Percentiles rank a stretch among this genome's conserved stretches.
These are phyloP conservation scores for Yarrowia divulgata DNA, from an alignment of 805 yeast species.

Conservation along the genomic window DNA sequence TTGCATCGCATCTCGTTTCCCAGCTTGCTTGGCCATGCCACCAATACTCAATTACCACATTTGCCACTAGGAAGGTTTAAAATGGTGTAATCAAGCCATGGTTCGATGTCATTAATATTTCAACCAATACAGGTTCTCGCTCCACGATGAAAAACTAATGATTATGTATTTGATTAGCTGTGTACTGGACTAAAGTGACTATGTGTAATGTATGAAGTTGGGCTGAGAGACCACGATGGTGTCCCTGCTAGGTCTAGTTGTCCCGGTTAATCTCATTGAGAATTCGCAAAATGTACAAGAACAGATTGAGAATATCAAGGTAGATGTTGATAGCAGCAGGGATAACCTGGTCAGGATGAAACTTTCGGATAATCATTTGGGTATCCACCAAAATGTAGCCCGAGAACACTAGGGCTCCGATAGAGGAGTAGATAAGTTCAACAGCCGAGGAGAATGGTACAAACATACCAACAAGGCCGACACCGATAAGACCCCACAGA, in stretches of 20 bases:
- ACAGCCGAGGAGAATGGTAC: slow-evolving; percentile 64
- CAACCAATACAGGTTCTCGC: too few relatives aligned
- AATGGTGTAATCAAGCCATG: slow-evolving; percentile 6
- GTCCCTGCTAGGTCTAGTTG: background rate
- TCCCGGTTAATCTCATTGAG: slow-evolving; percentile 50
- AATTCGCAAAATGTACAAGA: slow-evolving; percentile 75
- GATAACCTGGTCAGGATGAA: slow-evolving; percentile 85
- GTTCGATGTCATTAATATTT: too few relatives aligned
- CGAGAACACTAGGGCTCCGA: slow-evolving; percentile 77
- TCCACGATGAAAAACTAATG: too few relatives aligned
- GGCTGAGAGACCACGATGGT: too few relatives aligned
- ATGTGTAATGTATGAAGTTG: too few relatives aligned
- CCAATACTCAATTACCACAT: background rate
- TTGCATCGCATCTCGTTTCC: too few relatives aligned
- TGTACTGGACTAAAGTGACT: too few relatives aligned
- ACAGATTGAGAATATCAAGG: slow-evolving; percentile 82
- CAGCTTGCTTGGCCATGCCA: too few relatives aligned
- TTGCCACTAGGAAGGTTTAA: background rate
- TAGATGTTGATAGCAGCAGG: slow-evolving; percentile 79
- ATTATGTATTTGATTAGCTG: too few relatives aligned
- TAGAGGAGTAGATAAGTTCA: slow-evolving; percentile 70
- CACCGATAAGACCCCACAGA: slow-evolving; percentile 72
- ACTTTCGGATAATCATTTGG: slow-evolving; percentile 75
- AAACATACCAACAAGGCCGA: slow-evolving; percentile 74
- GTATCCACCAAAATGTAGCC: slow-evolving; percentile 81